phyloP scores from a whole-genome alignment of 176 grass and related monocot genomes.

The Rhynchospora tenuis region DNA sequence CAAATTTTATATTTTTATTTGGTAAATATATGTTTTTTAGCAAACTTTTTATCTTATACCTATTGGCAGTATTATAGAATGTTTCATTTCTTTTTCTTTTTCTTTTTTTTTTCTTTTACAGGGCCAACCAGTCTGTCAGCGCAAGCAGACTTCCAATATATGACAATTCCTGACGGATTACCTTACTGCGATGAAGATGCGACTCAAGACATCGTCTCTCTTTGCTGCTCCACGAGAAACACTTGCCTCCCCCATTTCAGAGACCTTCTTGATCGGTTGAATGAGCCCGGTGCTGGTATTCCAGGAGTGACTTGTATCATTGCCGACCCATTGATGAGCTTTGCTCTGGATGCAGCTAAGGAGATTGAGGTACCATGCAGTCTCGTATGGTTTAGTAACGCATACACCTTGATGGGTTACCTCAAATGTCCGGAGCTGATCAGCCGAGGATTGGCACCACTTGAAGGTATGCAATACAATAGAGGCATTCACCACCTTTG shows the following conservation, averaged over 20 bases:
- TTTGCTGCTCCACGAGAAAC: conserved; percentile 36
- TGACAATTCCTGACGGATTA: conserved; percentile 48
- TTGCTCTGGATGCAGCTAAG: conserved; percentile 36
- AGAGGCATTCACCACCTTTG: background rate
- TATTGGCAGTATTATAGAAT: too few species aligned
- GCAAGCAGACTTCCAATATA: too few species aligned
- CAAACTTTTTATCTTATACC: too few species aligned
- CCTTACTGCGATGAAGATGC: conserved; percentile 25
- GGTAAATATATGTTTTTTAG: too few species aligned
- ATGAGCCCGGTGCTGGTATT: background rate
- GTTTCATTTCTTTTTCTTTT: too few species aligned
- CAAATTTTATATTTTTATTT: too few species aligned
- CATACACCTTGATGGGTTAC: conserved; percentile 31
- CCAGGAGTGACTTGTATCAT: conserved; percentile 43
- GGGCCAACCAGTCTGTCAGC: too few species aligned
- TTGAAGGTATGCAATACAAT: conserved; percentile 26
- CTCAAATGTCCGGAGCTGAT: conserved; percentile 43
- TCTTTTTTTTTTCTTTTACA: too few species aligned
- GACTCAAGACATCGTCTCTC: conserved; percentile 40
- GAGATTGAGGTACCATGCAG: conserved; percentile 31
- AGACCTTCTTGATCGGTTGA: conserved; percentile 21
- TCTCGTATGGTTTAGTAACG: conserved; percentile 40
- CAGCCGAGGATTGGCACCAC: conserved; percentile 34
- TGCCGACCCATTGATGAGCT: conserved; percentile 49
- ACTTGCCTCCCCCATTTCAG: conserved; percentile 22